These are phyloP conservation scores for Arachnomyces sp. DNA, from an alignment of 2,329 filamentous ascomycete genomes.

Conservation along the genomic window DNA sequence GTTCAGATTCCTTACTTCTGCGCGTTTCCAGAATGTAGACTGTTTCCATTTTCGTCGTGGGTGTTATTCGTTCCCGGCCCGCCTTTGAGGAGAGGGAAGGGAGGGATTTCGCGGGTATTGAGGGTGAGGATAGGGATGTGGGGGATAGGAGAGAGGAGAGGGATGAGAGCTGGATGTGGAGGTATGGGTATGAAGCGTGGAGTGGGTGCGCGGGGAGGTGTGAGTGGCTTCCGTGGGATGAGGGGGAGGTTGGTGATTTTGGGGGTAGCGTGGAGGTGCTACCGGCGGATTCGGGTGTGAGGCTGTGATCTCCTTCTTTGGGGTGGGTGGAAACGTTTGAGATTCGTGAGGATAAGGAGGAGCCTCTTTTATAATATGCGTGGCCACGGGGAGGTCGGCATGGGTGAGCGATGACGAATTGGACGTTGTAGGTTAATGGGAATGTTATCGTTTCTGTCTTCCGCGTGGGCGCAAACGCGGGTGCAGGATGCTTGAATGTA, in stretches of 20 bases:
- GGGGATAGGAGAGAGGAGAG: slow-evolving; percentile 16
- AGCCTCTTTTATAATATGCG: slow-evolving; percentile 9
- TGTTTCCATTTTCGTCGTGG: slow-evolving; percentile 10
- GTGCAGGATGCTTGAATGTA: too few species aligned
- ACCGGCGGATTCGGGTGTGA: background rate
- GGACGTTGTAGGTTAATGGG: slow-evolving; percentile 42
- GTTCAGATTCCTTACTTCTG: slow-evolving; percentile 27
- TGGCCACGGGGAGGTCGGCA: slow-evolving; percentile 40
- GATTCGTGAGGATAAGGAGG: background rate
- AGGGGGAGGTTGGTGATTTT: slow-evolving; percentile 4
- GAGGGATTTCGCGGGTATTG: background rate
- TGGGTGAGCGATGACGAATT: slow-evolving; percentile 48
- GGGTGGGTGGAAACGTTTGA: slow-evolving; percentile 4
- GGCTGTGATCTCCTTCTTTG: background rate
- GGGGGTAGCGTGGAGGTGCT: slow-evolving; percentile 3
- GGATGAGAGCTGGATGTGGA: slow-evolving; percentile 21
- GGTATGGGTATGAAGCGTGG: slow-evolving; percentile 27
- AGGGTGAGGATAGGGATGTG: slow-evolving; percentile 6
- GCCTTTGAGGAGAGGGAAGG: background rate
- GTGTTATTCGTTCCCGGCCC: background rate
- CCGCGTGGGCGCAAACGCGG: too few species aligned
- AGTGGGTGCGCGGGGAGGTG: slow-evolving; percentile 33
- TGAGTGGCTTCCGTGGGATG: slow-evolving; percentile 5
- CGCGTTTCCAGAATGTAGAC: slow-evolving; percentile 30
- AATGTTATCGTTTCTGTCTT: slow-evolving; percentile 21